These are phyloP conservation scores for Cryphonectria carpinicola DNA, from an alignment of 2,329 filamentous ascomycete species.

Conservation along the genomic window DNA sequence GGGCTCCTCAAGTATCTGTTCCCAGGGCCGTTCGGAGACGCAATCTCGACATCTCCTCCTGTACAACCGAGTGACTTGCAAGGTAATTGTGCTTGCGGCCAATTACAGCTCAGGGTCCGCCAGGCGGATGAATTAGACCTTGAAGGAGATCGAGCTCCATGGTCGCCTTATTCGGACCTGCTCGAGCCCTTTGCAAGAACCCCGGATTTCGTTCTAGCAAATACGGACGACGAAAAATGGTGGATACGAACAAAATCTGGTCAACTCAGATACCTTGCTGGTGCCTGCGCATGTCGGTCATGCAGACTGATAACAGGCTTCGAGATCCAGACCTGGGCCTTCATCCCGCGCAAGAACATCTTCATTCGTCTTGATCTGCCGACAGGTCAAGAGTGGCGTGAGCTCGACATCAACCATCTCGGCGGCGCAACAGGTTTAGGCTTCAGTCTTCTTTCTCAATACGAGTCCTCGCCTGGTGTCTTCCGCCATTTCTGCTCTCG, in stretches of 20 bases:
- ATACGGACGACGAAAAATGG: conserved; percentile 59
- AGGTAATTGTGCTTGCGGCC: conserved; percentile 7
- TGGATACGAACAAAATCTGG: conserved; percentile 51
- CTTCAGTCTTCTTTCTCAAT: conserved; percentile 39
- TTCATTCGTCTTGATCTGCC: conserved; percentile 42
- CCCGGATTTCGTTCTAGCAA: conserved; percentile 39
- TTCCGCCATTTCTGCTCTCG: conserved; percentile 63
- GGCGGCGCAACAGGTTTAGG: conserved; percentile 42
- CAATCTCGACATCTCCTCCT: not conserved
- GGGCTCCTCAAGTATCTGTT: conserved; percentile 61
- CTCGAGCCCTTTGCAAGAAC: conserved; percentile 50
- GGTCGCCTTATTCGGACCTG: conserved; percentile 57
- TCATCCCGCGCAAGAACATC: conserved; percentile 64
- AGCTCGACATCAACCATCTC: conserved; percentile 39
- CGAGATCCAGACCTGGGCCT: conserved; percentile 69
- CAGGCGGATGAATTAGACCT: conserved; percentile 52
- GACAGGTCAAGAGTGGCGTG: conserved; percentile 32
- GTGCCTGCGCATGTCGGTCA: conserved; percentile 63
- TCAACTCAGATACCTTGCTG: conserved; percentile 59
- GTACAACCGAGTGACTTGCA: not conserved
- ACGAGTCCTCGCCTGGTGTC: conserved; percentile 57
- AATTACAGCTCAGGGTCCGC: conserved; percentile 33
- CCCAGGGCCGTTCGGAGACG: not conserved
- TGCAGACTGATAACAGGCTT: conserved; percentile 65
- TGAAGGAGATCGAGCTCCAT: conserved; percentile 33